Percentiles rank a stretch among this genome's conserved stretches.
These are phyloP conservation scores for Tetracladium marchalianum DNA, from an alignment of 495 filamentous ascomycete genomes.

Conservation along the genomic window DNA sequence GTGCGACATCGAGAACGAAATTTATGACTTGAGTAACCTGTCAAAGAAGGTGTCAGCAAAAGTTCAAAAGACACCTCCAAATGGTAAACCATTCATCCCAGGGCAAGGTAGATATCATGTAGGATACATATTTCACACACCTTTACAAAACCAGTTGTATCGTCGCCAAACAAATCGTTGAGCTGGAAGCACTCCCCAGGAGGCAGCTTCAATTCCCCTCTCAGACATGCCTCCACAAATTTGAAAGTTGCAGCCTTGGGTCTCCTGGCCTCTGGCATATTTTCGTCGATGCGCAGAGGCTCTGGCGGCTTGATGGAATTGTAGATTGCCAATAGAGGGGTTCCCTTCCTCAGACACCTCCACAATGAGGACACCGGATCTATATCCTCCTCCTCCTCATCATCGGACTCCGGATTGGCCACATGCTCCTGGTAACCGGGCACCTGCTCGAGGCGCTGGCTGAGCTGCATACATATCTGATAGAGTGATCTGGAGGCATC, in stretches of 20 bases:
- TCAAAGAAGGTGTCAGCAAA: slow-evolving; percentile 13
- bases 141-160: slow-evolving; percentile 97
- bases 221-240: slow-evolving; percentile 44
- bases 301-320: slow-evolving; percentile 64
- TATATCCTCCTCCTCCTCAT: slow-evolving; percentile 33
- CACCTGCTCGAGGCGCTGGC: slow-evolving; percentile 68
- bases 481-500: slow-evolving; percentile 83
- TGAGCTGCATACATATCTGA: slow-evolving; percentile 82
- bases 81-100: too few relatives aligned
- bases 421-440: slow-evolving; percentile 71
- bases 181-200: slow-evolving; percentile 83
- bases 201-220: slow-evolving; percentile 58
- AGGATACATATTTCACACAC: slow-evolving; percentile 45
- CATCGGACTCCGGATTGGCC: slow-evolving; percentile 50
- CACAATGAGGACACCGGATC: slow-evolving; percentile 89
- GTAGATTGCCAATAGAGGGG: slow-evolving; percentile 80
- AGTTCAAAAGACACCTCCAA: too few relatives aligned
- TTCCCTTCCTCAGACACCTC: slow-evolving; percentile 75
- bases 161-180: slow-evolving; percentile 81
- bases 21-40: slow-evolving; percentile 61
- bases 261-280: slow-evolving; percentile 49
- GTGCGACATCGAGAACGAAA: slow-evolving; percentile 77
- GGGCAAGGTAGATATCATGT: too few relatives aligned
- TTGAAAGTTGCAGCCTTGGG: slow-evolving; percentile 45
- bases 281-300: slow-evolving; percentile 50